Conservation (phyloP, 2,329 filamentous ascomycete species). For the Trichoderma arundinaceum region DNA sequence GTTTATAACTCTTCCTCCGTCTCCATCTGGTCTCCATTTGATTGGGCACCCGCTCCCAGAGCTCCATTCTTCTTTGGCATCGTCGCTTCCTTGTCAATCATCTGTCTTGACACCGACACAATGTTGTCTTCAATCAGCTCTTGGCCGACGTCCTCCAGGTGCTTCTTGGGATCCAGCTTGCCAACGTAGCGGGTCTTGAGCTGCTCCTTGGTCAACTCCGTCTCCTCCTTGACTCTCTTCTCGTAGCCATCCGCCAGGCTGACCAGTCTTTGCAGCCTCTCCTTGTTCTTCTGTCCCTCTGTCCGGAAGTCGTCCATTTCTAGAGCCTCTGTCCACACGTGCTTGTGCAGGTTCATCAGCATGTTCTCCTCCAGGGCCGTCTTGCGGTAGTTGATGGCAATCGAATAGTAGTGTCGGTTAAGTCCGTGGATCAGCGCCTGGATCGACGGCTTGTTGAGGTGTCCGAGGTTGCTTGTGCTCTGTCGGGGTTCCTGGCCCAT, state of each 20-base stretch:
- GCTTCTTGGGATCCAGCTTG: constrained; percentile 99
- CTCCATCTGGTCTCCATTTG: constrained; percentile 70
- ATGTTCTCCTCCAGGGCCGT: constrained; percentile 98
- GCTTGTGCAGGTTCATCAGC: constrained; percentile 99
- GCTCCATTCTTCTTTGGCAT: constrained; percentile 73
- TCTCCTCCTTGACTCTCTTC: constrained; percentile 98
- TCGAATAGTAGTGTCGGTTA: constrained; percentile 99
- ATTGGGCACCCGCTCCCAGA: constrained; percentile 53
- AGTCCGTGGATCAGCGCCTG: constrained; percentile 97
- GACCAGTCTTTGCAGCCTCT: constrained; percentile 85
- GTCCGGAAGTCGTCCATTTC: constrained; percentile 94
- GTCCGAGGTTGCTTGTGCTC: constrained; percentile 95
- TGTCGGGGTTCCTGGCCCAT: constrained; percentile 97
- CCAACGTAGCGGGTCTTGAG: constrained; percentile 98
- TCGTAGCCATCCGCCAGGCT: constrained; percentile 93
- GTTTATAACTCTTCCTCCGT: constrained; percentile 57
- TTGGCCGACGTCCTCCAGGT: constrained; percentile 94
- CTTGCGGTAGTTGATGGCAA: constrained; percentile 97
- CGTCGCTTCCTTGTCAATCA: constrained; percentile 99
- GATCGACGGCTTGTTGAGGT: constrained; percentile 99
- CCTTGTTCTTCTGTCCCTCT: constrained; percentile 85
- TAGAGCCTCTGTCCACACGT: constrained; percentile 97
- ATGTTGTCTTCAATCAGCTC: constrained; percentile 99
- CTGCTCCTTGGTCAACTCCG: constrained; percentile 94
- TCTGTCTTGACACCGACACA: constrained; percentile 94